Evolutionary conservation across 202 grass and related monocot genomes (phyloP).

Genomic region (Schoenoplectus triqueter): DNA sequence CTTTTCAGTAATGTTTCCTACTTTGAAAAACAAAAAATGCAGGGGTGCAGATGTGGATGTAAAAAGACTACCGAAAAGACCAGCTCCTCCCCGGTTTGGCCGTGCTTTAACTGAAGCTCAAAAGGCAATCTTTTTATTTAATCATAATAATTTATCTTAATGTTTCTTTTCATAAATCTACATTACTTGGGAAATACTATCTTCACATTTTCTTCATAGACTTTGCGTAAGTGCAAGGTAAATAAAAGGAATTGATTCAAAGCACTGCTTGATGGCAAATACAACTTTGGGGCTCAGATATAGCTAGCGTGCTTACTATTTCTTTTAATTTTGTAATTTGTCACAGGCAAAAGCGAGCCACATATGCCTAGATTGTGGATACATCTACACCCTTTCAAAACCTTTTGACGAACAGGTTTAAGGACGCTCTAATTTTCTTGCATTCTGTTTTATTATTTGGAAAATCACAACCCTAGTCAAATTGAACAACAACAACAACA

Average conservation of each 20-base stretch:
- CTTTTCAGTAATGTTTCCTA: neutral
- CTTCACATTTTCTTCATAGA: neutral
- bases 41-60: slow-evolving; percentile 84
- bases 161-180: neutral
- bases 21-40: neutral
- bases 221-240: neutral
- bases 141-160: neutral
- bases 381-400: slow-evolving; percentile 87
- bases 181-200: neutral
- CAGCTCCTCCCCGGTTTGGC: slow-evolving; percentile 84
- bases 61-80: slow-evolving; percentile 81
- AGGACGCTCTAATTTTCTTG: slow-evolving; percentile 26
- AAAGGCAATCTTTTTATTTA: slow-evolving; percentile 50
- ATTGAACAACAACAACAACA: neutral
- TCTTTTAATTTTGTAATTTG: neutral
- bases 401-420: slow-evolving; percentile 93
- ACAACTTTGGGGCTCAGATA: neutral
- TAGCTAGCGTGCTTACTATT: slow-evolving; percentile 21
- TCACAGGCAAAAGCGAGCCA: slow-evolving; percentile 90
- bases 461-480: neutral
- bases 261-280: neutral
- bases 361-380: slow-evolving; percentile 91
- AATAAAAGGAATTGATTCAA: neutral
- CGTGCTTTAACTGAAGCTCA: slow-evolving; percentile 79
- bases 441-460: slow-evolving; percentile 5